These are phyloP conservation scores for Trichosporon sp. DNA, from an alignment of 1,284 basidiomycete genomes.

Conservation along the genomic window DNA sequence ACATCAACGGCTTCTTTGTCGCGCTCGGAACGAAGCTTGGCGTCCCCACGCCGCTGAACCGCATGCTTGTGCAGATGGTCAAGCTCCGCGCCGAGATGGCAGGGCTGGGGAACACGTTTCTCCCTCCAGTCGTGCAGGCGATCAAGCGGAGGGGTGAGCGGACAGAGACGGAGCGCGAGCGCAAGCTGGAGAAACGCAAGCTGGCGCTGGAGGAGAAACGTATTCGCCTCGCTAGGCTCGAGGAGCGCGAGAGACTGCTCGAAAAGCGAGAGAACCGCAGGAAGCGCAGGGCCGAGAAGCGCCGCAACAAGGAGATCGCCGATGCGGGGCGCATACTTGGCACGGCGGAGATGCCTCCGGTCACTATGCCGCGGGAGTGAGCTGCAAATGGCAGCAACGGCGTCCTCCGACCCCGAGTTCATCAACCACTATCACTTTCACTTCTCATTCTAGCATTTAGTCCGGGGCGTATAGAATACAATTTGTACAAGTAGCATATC, in stretches of 20 bases:
- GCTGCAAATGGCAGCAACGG: too few species aligned
- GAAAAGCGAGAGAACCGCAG: constrained; percentile 6
- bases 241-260: neutral
- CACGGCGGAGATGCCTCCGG: neutral
- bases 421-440: neutral
- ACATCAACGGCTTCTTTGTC: constrained; percentile 78
- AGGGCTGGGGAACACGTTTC: constrained; percentile 10
- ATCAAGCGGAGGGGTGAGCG: constrained; percentile 1
- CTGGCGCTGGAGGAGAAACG: constrained; percentile 9
- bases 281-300: neutral
- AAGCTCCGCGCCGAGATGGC: constrained; percentile 50
- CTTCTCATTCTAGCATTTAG: neutral
- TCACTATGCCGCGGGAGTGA: neutral
- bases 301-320: neutral
- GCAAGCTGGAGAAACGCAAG: constrained; percentile 10
- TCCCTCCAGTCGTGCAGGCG: neutral
- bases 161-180: neutral
- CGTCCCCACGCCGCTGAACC: constrained; percentile 61
- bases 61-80: constrained; percentile 60
- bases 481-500: neutral
- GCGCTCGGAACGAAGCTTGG: constrained; percentile 59
- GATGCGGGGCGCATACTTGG: neutral
- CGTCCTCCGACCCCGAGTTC: too few species aligned
- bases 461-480: neutral
- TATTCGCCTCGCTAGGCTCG: neutral